Conservation (phyloP, 495 filamentous ascomycete species). For the Arthonia radiata region DNA sequence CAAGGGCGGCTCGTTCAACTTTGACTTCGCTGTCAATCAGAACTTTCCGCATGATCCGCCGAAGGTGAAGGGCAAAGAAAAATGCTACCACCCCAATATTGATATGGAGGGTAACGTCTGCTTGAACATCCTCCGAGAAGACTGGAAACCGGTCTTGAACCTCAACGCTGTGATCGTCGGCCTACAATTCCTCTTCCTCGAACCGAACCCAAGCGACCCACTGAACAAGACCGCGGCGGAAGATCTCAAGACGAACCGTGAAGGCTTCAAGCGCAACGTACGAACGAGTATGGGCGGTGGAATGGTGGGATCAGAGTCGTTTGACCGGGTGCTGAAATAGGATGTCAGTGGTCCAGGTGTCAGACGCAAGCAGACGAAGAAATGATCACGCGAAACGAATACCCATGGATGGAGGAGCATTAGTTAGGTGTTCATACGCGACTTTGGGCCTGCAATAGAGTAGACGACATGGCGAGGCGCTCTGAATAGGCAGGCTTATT, state of each 20-base stretch:
- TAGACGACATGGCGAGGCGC: too few species aligned
- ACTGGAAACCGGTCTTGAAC: constrained; percentile 97
- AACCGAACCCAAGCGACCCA: constrained; percentile 91
- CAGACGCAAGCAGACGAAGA: too few species aligned
- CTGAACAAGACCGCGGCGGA: constrained; percentile 94
- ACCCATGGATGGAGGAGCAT: too few species aligned
- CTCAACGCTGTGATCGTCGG: constrained; percentile 92
- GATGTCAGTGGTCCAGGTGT: too few species aligned
- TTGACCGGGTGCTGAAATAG: constrained; percentile 50
- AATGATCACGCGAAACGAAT: too few species aligned
- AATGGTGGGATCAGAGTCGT: constrained; percentile 40
- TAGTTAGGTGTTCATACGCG: too few species aligned
- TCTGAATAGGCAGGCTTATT: too few species aligned
- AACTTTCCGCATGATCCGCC: constrained; percentile 95
- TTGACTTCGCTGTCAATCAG: constrained; percentile 76
- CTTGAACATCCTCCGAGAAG: constrained; percentile 85
- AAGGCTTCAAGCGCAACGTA: constrained; percentile 80
- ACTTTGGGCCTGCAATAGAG: too few species aligned
- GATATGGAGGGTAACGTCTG: constrained; percentile 95
- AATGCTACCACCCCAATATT: constrained; percentile 98
- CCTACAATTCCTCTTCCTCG: constrained; percentile 86
- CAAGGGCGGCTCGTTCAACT: constrained; percentile 67
- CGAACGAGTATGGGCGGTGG: constrained; percentile 61
- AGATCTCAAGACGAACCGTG: constrained; percentile 59
- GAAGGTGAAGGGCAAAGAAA: constrained; percentile 92